These are phyloP conservation scores for Spinellus fusiger DNA, from an alignment of 192 early-diverging fungal species.

Conservation along the genomic window DNA sequence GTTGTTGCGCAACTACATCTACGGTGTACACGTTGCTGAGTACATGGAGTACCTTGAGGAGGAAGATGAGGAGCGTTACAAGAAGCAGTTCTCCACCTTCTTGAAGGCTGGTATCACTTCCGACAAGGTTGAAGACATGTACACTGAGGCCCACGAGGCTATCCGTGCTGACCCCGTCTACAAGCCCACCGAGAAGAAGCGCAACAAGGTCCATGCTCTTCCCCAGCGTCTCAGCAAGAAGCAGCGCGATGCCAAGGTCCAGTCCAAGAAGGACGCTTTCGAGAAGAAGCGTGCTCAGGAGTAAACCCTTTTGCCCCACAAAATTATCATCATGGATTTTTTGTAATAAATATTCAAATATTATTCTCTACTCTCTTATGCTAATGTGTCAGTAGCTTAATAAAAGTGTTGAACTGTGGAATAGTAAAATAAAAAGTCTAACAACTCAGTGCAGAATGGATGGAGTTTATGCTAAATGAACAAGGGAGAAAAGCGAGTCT, in stretches of 20 bases:
- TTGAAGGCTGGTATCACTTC: conserved; percentile 80
- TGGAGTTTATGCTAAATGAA: too few relatives aligned
- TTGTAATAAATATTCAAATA: too few relatives aligned
- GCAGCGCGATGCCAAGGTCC: conserved; percentile 83
- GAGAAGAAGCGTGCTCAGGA: conserved; percentile 19
- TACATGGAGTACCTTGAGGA: conserved; percentile 98
- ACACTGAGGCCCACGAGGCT: conserved; percentile 83
- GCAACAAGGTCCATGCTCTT: conserved; percentile 56
- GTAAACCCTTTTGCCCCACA: background rate
- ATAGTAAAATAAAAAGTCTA: too few relatives aligned
- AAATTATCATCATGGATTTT: too few relatives aligned
- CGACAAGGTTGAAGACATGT: conserved; percentile 94
- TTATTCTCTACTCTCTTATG: too few relatives aligned
- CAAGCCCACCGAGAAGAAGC: conserved; percentile 68
- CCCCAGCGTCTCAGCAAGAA: conserved; percentile 72
- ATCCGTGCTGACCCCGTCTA: conserved; percentile 85
- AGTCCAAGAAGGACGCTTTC: conserved; percentile 68
- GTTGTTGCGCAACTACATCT: conserved; percentile 93
- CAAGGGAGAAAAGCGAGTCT: too few relatives aligned
- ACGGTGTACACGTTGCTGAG: conserved; percentile 94
- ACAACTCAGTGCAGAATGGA: too few relatives aligned
- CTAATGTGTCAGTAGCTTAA: too few relatives aligned
- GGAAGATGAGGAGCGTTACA: conserved; percentile 98
- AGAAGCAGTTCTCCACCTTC: conserved; percentile 91
- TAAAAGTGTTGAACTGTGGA: too few relatives aligned